Evolutionary conservation across 805 yeast species (phyloP).

Genomic region (Candida tammaniensis): DNA sequence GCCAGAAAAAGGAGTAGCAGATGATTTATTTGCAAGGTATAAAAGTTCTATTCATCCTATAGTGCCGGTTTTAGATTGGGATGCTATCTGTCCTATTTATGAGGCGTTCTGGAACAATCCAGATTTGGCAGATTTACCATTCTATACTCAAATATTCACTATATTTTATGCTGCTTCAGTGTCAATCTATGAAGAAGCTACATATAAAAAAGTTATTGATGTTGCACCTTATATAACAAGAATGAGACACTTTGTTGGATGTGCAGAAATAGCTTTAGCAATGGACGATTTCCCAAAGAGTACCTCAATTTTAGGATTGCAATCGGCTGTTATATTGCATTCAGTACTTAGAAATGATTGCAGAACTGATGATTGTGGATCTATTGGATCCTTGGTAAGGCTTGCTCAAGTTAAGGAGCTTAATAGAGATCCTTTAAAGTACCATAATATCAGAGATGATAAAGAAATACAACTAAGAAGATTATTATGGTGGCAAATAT

Average conservation of each 20-base stretch:
- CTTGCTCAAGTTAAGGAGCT: slow-evolving; percentile 13
- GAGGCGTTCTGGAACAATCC: slow-evolving; percentile 12
- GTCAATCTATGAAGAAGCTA: slow-evolving; percentile 12
- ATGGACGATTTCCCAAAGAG: slow-evolving; percentile 12
- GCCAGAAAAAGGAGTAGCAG: slow-evolving; percentile 11
- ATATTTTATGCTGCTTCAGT: slow-evolving; percentile 15
- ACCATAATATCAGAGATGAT: slow-evolving; percentile 8
- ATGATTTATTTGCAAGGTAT: slow-evolving; percentile 11
- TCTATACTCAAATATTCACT: slow-evolving; percentile 10
- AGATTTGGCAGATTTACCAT: slow-evolving; percentile 5
- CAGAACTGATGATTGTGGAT: slow-evolving; percentile 14
- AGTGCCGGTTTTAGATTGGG: slow-evolving; percentile 12
- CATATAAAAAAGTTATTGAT: slow-evolving; percentile 1
- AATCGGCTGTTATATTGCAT: slow-evolving; percentile 12
- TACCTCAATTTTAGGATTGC: slow-evolving; percentile 10
- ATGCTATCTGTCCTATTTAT: slow-evolving; percentile 7
- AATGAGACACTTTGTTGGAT: slow-evolving; percentile 14
- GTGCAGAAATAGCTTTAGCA: slow-evolving; percentile 12
- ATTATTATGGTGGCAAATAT: slow-evolving; percentile 15
- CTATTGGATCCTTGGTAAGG: slow-evolving; percentile 10
- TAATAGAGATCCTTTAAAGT: slow-evolving; percentile 12
- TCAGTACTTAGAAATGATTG: slow-evolving; percentile 13
- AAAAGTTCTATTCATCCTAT: slow-evolving; percentile 12
- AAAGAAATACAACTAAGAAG: slow-evolving; percentile 8
- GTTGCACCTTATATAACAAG: slow-evolving; percentile 4